A percentile compares a stretch with the other conserved stretches of the same genome.
These are phyloP conservation scores for Apiotrichum gracile DNA, from an alignment of 1,284 basidiomycete species.

Conservation along the genomic window DNA sequence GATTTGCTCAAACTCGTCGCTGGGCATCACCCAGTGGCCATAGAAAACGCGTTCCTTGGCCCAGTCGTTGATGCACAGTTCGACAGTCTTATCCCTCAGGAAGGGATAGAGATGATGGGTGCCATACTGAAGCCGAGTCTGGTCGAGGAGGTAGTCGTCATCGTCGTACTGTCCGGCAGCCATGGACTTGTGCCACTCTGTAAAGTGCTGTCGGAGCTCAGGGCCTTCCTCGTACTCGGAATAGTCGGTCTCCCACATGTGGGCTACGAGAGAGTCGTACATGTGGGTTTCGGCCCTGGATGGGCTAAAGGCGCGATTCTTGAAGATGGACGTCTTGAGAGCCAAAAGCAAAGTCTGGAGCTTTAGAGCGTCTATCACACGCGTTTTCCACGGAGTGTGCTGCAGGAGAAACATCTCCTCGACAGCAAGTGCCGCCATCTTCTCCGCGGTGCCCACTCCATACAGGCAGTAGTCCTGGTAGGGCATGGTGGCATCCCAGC, in stretches of 20 bases:
- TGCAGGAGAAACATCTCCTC: conserved; percentile 23
- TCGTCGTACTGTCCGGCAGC: conserved; percentile 6
- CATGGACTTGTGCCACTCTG: conserved; percentile 3
- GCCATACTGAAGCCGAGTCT: background rate
- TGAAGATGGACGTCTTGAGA: background rate
- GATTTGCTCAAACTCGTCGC: conserved; percentile 25
- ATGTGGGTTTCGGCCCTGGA: background rate
- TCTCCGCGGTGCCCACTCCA: conserved; percentile 4
- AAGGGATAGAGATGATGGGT: background rate
- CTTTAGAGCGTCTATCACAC: conserved; percentile 5
- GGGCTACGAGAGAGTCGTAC: background rate
- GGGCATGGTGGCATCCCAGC: background rate
- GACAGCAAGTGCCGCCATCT: conserved; percentile 12
- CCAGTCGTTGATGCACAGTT: conserved; percentile 19
- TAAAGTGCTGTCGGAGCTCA: background rate
- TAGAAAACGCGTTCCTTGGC: conserved; percentile 19
- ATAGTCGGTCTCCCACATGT: conserved; percentile 4
- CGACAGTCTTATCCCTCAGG: conserved; percentile 11
- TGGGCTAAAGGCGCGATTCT: background rate
- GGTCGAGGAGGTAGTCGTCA: conserved; percentile 1
- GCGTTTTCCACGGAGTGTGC: conserved; percentile 25
- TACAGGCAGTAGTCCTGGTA: conserved; percentile 12
- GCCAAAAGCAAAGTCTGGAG: conserved; percentile 12
- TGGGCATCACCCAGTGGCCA: conserved; percentile 31
- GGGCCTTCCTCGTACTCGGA: background rate